Evolutionary conservation across 257 asterid genomes (phyloP), one percentile per base, ranked within the genome.

Genomic region (Primulina tabacum): DNA sequence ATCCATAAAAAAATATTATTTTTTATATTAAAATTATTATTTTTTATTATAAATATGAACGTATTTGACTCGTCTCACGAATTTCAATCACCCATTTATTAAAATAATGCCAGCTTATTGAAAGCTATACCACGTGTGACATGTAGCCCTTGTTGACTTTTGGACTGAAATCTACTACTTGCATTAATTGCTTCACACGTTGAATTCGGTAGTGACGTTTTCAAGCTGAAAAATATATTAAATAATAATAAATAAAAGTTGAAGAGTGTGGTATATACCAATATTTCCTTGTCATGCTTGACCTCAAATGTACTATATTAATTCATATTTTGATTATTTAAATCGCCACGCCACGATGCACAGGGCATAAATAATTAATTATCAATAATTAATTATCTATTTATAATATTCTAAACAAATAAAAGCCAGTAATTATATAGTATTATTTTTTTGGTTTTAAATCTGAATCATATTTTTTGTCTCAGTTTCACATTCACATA

Each of bases 91-190:
- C 1, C 1, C 1, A 24, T 24, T 0, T 24, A 43, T 43, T 43
- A 12, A 37, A 10, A 40, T 2, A 40, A 70, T 78, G 89, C 69
- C 84, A 84, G 82, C 84, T 60, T 56, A 63, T 70, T 76, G 76
- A 75, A 70, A 73, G 85, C 70, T 28, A 28, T 64, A 38, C 65
- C 92, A 84, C 90, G 90, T 85, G 92, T 84, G 92, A 81, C 79
- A 82, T 78, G 71, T 74, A 62, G 65, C 60, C 66, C 82, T 38
- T 74, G 67, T 86, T 88, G 96, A 88, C 96, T 80, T 43, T 88
- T 86, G 40, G 87, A 86, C 53, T 43, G 73, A 56, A 43, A 14
- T 72, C 74, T 68, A 75, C 74, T 74, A 75, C 75, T 74, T 65
- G 53, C 34, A 38, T 20, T 72, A 73, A 77, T 79, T 79, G 81